Conservation (phyloP, 2,329 filamentous ascomycete species). For the Colletotrichum agaves region DNA sequence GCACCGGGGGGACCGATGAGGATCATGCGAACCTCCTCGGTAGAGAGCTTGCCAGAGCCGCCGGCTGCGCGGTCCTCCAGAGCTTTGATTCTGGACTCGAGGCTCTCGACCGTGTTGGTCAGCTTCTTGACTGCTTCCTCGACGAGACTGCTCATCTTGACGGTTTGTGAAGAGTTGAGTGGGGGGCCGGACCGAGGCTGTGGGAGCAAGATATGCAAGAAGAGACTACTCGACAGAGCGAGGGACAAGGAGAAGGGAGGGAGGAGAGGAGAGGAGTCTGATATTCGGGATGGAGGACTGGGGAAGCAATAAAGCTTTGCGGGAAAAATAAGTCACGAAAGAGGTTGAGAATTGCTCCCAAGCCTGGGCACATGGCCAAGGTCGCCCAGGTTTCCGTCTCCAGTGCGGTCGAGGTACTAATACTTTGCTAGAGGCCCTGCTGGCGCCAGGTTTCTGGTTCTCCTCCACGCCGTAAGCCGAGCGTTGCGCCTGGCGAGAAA, state of each 20-base stretch:
- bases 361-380: constrained; percentile 19
- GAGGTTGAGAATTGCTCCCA: constrained; percentile 35
- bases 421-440: not conserved
- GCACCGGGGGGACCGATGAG: constrained; percentile 97
- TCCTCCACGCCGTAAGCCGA: constrained; percentile 20
- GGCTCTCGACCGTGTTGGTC: constrained; percentile 82
- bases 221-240: constrained; percentile 21
- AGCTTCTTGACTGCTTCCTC: constrained; percentile 87
- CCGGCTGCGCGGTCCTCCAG: constrained; percentile 80
- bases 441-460: not conserved
- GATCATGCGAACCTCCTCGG: constrained; percentile 89
- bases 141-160: constrained; percentile 82
- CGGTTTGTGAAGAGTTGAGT: constrained; percentile 42
- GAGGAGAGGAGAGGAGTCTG: constrained; percentile 19
- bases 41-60: constrained; percentile 59
- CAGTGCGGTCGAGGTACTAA: constrained; percentile 13
- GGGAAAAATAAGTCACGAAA: constrained; percentile 38
- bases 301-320: constrained; percentile 37
- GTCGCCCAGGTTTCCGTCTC: constrained; percentile 29
- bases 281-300: constrained; percentile 30
- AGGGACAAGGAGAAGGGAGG: constrained; percentile 14
- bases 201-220: constrained; percentile 30
- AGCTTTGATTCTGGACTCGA: constrained; percentile 87
- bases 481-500: constrained; percentile 30
- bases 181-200: constrained; percentile 39